phyloP scores from a whole-genome alignment of 306 rosid genomes.

The Mimosa bimucronata region DNA sequence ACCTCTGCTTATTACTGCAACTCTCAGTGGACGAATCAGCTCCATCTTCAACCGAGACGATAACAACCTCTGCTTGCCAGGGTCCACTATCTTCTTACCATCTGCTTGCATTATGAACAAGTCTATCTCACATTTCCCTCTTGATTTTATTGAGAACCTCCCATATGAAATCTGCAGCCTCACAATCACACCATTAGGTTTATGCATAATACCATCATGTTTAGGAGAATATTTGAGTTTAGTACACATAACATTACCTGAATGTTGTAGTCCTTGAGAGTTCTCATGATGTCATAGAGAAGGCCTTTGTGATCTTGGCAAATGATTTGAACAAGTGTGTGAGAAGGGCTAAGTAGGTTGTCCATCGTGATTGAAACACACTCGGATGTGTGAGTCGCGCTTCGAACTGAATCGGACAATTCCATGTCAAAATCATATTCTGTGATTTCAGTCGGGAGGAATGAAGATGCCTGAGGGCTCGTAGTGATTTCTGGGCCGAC shows the following conservation, averaged over 20 bases:
- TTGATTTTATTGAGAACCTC: conserved; percentile 62
- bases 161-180: conserved; percentile 88
- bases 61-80: conserved; percentile 71
- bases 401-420: conserved; percentile 42
- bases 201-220: not conserved
- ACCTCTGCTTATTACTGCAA: conserved; percentile 76
- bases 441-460: conserved; percentile 69
- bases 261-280: conserved; percentile 82
- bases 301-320: conserved; percentile 95
- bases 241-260: conserved; percentile 55
- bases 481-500: conserved; percentile 63
- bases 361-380: conserved; percentile 65
- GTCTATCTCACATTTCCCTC: conserved; percentile 81
- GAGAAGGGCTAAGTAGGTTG: conserved; percentile 83
- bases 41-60: conserved; percentile 70
- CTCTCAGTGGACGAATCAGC: conserved; percentile 79
- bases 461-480: conserved; percentile 64
- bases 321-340: conserved; percentile 86
- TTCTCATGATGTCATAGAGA: conserved; percentile 94
- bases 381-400: conserved; percentile 53
- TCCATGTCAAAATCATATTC: conserved; percentile 62
- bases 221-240: not conserved
- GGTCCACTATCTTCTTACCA: conserved; percentile 86
- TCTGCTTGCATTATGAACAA: conserved; percentile 90
- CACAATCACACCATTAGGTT: not conserved